A percentile compares a stretch with the other conserved stretches of the same genome.
These are phyloP conservation scores for Aegilops tauschii DNA, from an alignment of 176 grass and related monocot genomes.

Conservation along the genomic window DNA sequence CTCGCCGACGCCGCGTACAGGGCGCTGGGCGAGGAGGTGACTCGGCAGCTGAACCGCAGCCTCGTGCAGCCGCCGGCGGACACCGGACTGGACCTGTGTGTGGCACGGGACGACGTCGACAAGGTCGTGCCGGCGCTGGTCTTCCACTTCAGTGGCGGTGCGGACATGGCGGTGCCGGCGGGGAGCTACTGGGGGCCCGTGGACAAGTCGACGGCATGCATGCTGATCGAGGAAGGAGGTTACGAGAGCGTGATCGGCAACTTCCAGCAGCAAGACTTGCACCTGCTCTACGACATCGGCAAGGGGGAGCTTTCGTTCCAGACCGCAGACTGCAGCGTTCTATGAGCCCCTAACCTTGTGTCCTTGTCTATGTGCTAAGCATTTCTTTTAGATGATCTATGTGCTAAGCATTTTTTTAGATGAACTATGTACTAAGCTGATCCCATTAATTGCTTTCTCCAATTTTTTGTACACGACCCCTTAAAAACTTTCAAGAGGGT, in stretches of 20 bases:
- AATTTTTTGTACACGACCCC: too few relatives aligned
- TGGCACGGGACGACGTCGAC: background rate
- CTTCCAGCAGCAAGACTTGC: constrained; percentile 32
- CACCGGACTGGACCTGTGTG: background rate
- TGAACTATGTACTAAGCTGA: too few relatives aligned
- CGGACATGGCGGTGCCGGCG: background rate
- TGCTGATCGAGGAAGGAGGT: background rate
- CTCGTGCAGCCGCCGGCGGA: constrained; percentile 1
- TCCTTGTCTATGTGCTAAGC: too few relatives aligned
- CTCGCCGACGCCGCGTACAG: background rate
- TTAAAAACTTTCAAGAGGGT: too few relatives aligned
- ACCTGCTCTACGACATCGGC: constrained; percentile 18
- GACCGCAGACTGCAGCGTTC: background rate
- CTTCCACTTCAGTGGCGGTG: constrained; percentile 25
- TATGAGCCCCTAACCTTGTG: background rate
- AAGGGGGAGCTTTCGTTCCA: background rate
- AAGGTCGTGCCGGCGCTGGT: background rate
- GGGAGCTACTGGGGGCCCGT: constrained; percentile 6
- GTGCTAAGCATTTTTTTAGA: too few relatives aligned
- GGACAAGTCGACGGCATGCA: constrained; percentile 16
- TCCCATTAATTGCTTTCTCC: too few relatives aligned
- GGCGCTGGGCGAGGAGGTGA: background rate
- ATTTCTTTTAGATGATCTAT: too few relatives aligned
- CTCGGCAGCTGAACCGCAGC: background rate
- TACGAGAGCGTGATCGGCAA: background rate